Conservation (phyloP, 2,329 filamentous ascomycete species). For the Calonectria crousiana region DNA sequence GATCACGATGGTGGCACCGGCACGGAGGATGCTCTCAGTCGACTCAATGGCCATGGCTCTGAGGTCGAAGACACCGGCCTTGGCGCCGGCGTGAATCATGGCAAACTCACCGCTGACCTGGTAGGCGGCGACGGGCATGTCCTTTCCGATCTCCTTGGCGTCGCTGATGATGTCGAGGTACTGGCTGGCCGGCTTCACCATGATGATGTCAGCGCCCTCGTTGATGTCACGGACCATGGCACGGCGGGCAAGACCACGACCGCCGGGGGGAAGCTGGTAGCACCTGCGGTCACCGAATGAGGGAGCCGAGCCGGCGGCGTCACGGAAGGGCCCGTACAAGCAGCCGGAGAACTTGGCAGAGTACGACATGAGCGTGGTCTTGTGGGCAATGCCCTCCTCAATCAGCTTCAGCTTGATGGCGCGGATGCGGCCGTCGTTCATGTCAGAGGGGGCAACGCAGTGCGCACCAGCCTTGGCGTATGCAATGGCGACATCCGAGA, state of each 20-base stretch:
- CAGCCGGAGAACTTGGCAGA: conserved; percentile 98
- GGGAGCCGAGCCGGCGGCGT: conserved; percentile 90
- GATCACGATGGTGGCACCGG: conserved; percentile 92
- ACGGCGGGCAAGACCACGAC: conserved; percentile 89
- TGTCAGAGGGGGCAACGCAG: conserved; percentile 96
- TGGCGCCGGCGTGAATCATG: conserved; percentile 96
- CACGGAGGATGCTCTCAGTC: conserved; percentile 91
- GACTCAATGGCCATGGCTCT: conserved; percentile 96
- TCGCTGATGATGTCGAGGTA: conserved; percentile 98
- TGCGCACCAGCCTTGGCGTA: conserved; percentile 97
- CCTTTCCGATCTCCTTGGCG: conserved; percentile 91
- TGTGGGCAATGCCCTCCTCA: conserved; percentile 92
- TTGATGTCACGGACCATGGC: conserved; percentile 91
- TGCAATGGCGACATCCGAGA: conserved; percentile 96
- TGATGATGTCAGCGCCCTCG: conserved; percentile 97
- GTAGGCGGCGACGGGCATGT: conserved; percentile 94
- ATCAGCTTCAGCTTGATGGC: conserved; percentile 99
- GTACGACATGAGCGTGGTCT: conserved; percentile 95
- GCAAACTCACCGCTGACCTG: conserved; percentile 97
- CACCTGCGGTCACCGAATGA: conserved; percentile 95
- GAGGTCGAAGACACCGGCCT: conserved; percentile 95
- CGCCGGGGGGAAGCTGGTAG: conserved; percentile 95
- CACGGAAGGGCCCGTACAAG: conserved; percentile 96
- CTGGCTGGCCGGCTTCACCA: conserved; percentile 97
- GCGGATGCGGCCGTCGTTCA: conserved; percentile 98